A percentile compares a stretch with the other conserved stretches of the same genome.
Conservation (phyloP, 2,329 filamentous ascomycete species). For the Xylariaceae sp. region DNA sequence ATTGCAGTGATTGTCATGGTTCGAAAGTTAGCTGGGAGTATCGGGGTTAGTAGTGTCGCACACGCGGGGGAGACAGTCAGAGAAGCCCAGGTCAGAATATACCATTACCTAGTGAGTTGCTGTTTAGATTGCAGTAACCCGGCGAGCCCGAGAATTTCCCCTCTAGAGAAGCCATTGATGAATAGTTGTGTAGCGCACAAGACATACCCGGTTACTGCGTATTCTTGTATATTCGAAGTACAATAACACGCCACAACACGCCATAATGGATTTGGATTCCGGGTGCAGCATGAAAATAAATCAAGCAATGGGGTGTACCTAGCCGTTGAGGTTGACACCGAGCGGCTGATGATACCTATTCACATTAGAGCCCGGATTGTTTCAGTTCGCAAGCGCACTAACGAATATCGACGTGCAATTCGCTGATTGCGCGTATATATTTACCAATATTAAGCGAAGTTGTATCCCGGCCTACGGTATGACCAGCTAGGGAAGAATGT, state of each 20-base stretch:
- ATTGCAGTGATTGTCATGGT: neutral
- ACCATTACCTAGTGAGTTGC: no score
- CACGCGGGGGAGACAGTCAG: neutral
- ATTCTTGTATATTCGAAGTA: no score
- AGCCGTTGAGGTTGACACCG: neutral
- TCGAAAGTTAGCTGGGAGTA: neutral
- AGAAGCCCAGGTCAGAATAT: neutral
- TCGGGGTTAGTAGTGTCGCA: neutral
- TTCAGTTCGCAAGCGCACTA: conserved; percentile 10
- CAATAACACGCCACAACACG: neutral
- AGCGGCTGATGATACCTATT: neutral
- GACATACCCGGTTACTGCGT: no score
- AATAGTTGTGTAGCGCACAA: neutral
- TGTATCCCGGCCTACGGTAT: neutral
- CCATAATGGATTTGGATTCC: neutral
- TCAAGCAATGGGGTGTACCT: no score
- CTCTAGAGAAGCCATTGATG: neutral
- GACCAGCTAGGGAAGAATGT: neutral
- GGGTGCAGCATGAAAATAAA: no score
- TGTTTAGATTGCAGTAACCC: neutral
- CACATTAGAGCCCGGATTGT: conserved; percentile 5
- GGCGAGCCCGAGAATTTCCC: neutral
- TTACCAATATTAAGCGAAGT: conserved; percentile 14
- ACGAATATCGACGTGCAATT: conserved; percentile 6
- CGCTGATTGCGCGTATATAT: conserved; percentile 1